Evolutionary conservation across 2,329 filamentous ascomycete species (phyloP).

Genomic region (Cercospora brassicicola): DNA sequence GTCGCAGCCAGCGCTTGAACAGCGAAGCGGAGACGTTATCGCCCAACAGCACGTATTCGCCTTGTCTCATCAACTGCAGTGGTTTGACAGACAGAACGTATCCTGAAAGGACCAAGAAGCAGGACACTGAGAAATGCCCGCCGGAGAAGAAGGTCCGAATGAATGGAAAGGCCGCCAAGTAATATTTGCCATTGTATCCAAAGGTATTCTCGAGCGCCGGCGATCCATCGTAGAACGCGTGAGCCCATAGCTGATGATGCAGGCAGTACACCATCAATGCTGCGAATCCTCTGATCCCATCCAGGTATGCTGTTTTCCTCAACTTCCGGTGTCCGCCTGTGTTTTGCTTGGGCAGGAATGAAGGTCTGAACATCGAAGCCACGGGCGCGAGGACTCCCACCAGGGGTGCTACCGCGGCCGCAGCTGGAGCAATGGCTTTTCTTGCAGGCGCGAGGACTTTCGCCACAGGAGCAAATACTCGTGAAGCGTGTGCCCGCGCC

Average conservation of each 20-base stretch:
- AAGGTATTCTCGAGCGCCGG: slow-evolving; percentile 27
- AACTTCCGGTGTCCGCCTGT: slow-evolving; percentile 29
- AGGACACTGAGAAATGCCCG: slow-evolving; percentile 59
- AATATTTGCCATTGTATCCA: slow-evolving; percentile 51
- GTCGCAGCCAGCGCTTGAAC: slow-evolving; percentile 54
- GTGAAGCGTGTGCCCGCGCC: slow-evolving; percentile 5
- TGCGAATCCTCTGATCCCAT: slow-evolving; percentile 67
- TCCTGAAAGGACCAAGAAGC: slow-evolving; percentile 56
- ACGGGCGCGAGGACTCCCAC: slow-evolving; percentile 22
- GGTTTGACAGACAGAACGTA: slow-evolving; percentile 55
- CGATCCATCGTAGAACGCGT: slow-evolving; percentile 36
- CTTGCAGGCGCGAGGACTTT: slow-evolving; percentile 14
- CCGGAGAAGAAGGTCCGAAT: slow-evolving; percentile 62
- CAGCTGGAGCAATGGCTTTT: slow-evolving; percentile 20
- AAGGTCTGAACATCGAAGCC: slow-evolving; percentile 22
- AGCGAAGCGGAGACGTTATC: slow-evolving; percentile 52
- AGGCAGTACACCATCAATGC: slow-evolving; percentile 66
- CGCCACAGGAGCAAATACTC: slow-evolving; percentile 12
- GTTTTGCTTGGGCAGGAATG: slow-evolving; percentile 22
- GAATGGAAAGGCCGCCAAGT: slow-evolving; percentile 57
- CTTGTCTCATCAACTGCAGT: slow-evolving; percentile 41
- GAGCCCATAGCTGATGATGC: slow-evolving; percentile 60
- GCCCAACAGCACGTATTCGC: slow-evolving; percentile 34
- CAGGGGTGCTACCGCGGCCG: slow-evolving; percentile 16
- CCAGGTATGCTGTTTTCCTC: slow-evolving; percentile 60